phyloP scores from a whole-genome alignment of 23 red algal species.

The Gracilaria gracilis region DNA sequence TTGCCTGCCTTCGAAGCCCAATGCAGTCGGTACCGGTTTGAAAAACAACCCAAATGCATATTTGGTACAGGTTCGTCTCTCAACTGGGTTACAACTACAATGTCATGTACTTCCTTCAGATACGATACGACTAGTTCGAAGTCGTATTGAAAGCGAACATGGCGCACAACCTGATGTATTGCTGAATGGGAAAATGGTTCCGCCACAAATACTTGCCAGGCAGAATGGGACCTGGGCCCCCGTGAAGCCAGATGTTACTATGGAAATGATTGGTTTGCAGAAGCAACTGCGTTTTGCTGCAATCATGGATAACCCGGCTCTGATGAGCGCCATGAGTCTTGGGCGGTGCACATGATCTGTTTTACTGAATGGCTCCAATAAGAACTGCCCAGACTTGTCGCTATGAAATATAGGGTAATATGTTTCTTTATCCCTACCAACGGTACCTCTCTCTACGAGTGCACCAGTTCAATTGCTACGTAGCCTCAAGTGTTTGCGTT shows the following conservation, averaged over 20 bases:
- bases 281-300: not conserved
- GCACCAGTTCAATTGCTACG: too few species aligned
- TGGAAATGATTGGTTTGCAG: not conserved
- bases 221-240: not conserved
- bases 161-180: not conserved
- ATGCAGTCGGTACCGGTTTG: not conserved
- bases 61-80: not conserved
- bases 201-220: not conserved
- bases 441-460: too few species aligned
- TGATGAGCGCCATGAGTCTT: not conserved
- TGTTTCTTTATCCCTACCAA: too few species aligned
- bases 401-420: too few species aligned
- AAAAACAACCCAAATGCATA: not conserved
- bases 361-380: too few species aligned
- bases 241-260: not conserved
- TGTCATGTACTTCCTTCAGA: not conserved
- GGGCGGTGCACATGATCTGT: too few species aligned
- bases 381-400: too few species aligned
- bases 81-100: not conserved
- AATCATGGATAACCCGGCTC: not conserved
- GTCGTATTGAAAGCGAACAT: not conserved
- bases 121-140: not conserved
- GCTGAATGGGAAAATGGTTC: not conserved
- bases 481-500: too few species aligned
- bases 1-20: not conserved